Evolutionary conservation across 345 rosid genomes (phyloP).

Genomic region (Ceriops tagal): DNA sequence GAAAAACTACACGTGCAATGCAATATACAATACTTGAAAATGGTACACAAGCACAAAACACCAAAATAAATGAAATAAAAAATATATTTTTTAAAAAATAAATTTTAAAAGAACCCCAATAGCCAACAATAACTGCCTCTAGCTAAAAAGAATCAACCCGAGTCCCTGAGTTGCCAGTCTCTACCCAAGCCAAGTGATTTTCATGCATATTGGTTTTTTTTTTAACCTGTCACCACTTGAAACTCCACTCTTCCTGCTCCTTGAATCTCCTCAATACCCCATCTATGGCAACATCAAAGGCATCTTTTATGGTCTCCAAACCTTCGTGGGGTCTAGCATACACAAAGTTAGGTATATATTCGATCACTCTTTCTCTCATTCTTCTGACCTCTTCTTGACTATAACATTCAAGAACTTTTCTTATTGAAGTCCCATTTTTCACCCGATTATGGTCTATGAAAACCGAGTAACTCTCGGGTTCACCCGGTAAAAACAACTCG

Average conservation of each 20-base stretch:
- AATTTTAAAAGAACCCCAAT: too few species aligned
- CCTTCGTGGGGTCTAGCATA: conserved; percentile 64
- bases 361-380: conserved; percentile 81
- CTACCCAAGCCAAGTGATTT: too few species aligned
- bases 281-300: conserved; percentile 88
- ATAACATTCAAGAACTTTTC: conserved; percentile 55
- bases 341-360: conserved; percentile 60
- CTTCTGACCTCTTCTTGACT: conserved; percentile 55
- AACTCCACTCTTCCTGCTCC: conserved; percentile 60
- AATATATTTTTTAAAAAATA: too few species aligned
- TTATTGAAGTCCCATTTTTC: conserved; percentile 65
- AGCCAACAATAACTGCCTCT: background rate
- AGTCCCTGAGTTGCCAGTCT: too few species aligned
- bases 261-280: conserved; percentile 72
- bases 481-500: conserved; percentile 84
- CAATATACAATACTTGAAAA: background rate
- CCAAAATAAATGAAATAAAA: background rate
- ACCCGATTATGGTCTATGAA: conserved; percentile 71
- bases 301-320: conserved; percentile 63
- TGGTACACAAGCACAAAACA: background rate
- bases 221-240: conserved; percentile 51
- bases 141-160: too few species aligned
- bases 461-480: conserved; percentile 69
- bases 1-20: background rate
- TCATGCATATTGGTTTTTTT: background rate